Evolutionary conservation across 148 eudicot genomes (phyloP).

Genomic region (Agrostemma githago): DNA sequence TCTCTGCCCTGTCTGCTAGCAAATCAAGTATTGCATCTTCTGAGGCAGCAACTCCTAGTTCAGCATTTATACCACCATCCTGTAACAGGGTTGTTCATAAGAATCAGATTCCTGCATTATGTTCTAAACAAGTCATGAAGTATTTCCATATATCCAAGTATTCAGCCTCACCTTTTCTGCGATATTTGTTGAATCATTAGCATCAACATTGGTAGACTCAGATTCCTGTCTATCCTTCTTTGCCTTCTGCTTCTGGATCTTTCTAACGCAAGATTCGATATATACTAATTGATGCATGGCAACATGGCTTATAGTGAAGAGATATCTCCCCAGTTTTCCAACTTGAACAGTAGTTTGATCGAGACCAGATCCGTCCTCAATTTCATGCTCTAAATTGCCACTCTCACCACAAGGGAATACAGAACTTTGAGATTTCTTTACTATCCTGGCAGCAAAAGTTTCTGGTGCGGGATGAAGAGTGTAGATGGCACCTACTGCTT

Average conservation of each 20-base stretch:
- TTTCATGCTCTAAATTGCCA: conserved; percentile 39
- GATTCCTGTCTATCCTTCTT: conserved; percentile 57
- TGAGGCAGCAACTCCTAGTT: conserved; percentile 90
- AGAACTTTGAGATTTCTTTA: conserved; percentile 52
- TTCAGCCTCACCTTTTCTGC: conserved; percentile 48
- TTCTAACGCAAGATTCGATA: conserved; percentile 78
- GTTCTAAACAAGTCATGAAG: background rate
- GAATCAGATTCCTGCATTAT: background rate
- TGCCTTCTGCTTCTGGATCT: conserved; percentile 73
- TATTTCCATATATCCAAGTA: background rate
- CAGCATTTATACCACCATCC: conserved; percentile 85
- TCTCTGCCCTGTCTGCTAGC: conserved; percentile 75
- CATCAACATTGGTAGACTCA: conserved; percentile 35
- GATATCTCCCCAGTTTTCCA: conserved; percentile 68
- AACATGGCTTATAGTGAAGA: conserved; percentile 75
- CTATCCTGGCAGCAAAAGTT: conserved; percentile 60
- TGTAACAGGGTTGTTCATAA: conserved; percentile 24
- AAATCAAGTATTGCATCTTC: conserved; percentile 89
- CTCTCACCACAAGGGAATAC: conserved; percentile 45
- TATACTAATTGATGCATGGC: conserved; percentile 93
- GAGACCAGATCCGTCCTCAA: conserved; percentile 30
- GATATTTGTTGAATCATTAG: conserved; percentile 30
- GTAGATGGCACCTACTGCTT: conserved; percentile 81
- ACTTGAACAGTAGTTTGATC: conserved; percentile 57
- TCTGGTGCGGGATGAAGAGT: conserved; percentile 88